Evolutionary conservation across 257 asterid genomes (phyloP).

Genomic region (Osmanthus fragrans): DNA sequence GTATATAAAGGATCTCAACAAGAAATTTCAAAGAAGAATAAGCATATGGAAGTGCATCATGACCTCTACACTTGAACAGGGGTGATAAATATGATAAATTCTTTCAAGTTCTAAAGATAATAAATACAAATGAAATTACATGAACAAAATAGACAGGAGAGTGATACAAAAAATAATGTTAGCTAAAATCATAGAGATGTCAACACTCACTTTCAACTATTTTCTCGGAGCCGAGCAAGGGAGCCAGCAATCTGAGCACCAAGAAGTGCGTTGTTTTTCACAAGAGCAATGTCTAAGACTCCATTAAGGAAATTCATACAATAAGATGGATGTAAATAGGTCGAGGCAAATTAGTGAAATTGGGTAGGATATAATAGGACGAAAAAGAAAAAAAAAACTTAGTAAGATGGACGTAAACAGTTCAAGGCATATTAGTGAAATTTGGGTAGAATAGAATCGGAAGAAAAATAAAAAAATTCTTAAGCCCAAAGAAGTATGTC

Average conservation of each 20-base stretch:
- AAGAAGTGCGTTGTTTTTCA: slow-evolving; percentile 77
- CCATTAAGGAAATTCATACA: slow-evolving; percentile 41
- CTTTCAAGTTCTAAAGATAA: too few species aligned
- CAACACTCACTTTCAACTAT: slow-evolving; percentile 34
- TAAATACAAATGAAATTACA: not conserved
- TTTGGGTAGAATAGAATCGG: too few species aligned
- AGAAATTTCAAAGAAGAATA: too few species aligned
- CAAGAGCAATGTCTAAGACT: slow-evolving; percentile 70
- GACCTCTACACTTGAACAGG: too few species aligned
- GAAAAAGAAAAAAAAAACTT: too few species aligned
- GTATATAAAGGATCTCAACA: too few species aligned
- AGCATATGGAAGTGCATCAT: too few species aligned
- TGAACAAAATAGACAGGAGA: not conserved
- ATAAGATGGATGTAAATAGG: slow-evolving; percentile 12
- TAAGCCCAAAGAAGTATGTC: not conserved
- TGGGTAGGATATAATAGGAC: too few species aligned
- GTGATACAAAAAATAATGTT: not conserved
- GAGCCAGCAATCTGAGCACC: slow-evolving; percentile 86
- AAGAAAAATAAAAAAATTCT: too few species aligned
- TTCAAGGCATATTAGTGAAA: not conserved
- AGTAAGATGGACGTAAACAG: slow-evolving; percentile 8
- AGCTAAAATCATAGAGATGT: not conserved
- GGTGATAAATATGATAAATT: too few species aligned
- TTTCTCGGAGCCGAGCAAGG: slow-evolving; percentile 57
- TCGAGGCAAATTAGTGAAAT: not conserved